Evolutionary conservation across 306 rosid genomes (phyloP).

Genomic region (Lathyrus sativus): DNA sequence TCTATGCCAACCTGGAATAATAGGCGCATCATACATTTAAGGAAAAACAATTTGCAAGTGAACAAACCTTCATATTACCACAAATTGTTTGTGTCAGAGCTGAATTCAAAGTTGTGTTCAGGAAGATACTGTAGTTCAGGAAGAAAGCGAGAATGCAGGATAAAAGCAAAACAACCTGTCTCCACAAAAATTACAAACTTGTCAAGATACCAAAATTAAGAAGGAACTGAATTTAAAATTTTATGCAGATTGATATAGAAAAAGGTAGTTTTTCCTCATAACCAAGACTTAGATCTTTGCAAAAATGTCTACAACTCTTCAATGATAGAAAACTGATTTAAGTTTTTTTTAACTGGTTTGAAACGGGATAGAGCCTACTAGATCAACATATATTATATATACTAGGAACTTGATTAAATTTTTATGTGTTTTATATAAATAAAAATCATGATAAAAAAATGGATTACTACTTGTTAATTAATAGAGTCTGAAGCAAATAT

Average conservation of each 20-base stretch:
- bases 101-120: conserved; percentile 92
- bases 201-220: conserved; percentile 18
- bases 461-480: background rate
- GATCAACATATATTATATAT: background rate
- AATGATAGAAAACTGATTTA: too few relatives aligned
- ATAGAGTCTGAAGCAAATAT: too few relatives aligned
- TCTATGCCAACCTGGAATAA: background rate
- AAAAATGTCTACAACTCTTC: background rate
- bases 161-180: conserved; percentile 75
- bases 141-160: conserved; percentile 91
- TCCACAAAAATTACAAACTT: conserved; percentile 16
- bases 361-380: background rate
- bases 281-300: background rate
- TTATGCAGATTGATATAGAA: conserved; percentile 3
- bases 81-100: conserved; percentile 93
- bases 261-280: conserved; percentile 9
- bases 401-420: background rate
- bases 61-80: conserved; percentile 89
- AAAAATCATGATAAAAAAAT: background rate
- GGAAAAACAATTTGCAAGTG: conserved; percentile 20
- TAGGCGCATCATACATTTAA: conserved; percentile 39
- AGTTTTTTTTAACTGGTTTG: background rate
- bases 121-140: conserved; percentile 87
- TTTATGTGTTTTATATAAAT: background rate
- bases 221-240: conserved; percentile 7